Evolutionary conservation across 345 rosid species (phyloP), one percentile per base, ranked within the genome.

Genomic region (thale cress (Arabidopsis thaliana)): DNA sequence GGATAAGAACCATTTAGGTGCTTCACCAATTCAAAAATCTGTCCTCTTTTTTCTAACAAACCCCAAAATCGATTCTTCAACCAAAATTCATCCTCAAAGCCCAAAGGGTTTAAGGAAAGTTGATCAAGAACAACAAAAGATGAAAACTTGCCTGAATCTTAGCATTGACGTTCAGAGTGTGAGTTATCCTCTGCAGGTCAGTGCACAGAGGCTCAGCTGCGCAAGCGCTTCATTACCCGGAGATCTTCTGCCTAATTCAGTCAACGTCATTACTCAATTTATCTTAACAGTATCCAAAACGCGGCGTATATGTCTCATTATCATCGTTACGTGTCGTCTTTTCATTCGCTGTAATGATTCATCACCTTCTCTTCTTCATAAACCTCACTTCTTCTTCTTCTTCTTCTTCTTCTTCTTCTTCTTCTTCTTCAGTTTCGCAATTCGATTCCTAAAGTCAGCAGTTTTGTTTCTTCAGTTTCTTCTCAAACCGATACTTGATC

Each of bases 341-440:
- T 22, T 3, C 0, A 51, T 59, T 75, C 61, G 73, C 22, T 2
- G 7, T 1, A 5, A 30, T 75, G 68, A 75, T 49, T 59, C 79
- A 59, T 59, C 79, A 52, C 48, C 23, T 14, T 23, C 10, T 52
- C 63, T 32, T 30, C 40, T 36, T 58, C 25, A 49, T 20, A 67
- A 59, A 58, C 53, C 44, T 67, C 78, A 75, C 73, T 71, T 28
- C 24, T 24, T 42, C 63, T 73, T 16, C 42, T 49, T 73, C 76
- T 72, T 51, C 62, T 32, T 28, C 76, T 72, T 51, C 62, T 32
- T 28, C 73, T 71, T 25, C 23, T 23, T 41, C 62, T 72, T 16
- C 42, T 49, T 73, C 77, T 73, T 55, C 53, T n/a, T 65, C 68
- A 20, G 44, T 49, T 58, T 49, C 37, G 25, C 53, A 58, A 66